Evolutionary conservation across 352 stramenopile genomes (phyloP), one percentile per base, ranked within the genome.

Genomic region (Hyaloperonospora brassicae): DNA sequence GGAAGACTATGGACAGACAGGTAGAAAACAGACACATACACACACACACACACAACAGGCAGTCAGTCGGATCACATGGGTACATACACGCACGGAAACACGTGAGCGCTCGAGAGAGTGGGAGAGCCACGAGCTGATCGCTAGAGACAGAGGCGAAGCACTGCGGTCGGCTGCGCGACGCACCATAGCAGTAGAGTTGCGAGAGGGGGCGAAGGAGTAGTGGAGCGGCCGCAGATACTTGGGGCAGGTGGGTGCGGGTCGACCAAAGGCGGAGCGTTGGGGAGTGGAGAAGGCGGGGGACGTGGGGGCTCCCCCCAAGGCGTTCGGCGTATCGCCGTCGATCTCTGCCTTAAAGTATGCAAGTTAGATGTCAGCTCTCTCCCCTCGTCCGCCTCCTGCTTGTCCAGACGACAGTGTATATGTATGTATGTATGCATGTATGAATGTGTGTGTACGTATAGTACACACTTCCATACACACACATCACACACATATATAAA

Each of bases 1-100:
- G 55, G 91, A 97, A 40, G 90, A 89, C 94, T 98, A 24, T 24
- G 13, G 8, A 52, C 8, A 47, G 21, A 34, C 17, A 35, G 0
- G 17, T 17, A 17, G 0, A 17, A 17, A 17, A 17, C 17, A 17
- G 17, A 17, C 17, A 17, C 17, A 17, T 0, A 17, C 17, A 17
- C 17, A 17, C 17, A 17, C 17, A 17, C 17, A 17, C 17, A 17
- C 17, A 17, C 17, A 17, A 17, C 17, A 17, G 17, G 17, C 17
- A 17, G 17, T 17, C 17, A 17, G 17, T 17, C 17, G 17, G 17
- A 17, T 17, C 17, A 17, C 17, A 17, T 17, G 17, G 17, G 17
- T 17, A 17, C 17, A 17, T 17, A 17, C 17, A 17, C 17, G 17
- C 17, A 17, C 17, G 17, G 17, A 17, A 17, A 17, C 17, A 0